Conservation (phyloP, 116 monocot species). For the Trichopus zeylanicus region DNA sequence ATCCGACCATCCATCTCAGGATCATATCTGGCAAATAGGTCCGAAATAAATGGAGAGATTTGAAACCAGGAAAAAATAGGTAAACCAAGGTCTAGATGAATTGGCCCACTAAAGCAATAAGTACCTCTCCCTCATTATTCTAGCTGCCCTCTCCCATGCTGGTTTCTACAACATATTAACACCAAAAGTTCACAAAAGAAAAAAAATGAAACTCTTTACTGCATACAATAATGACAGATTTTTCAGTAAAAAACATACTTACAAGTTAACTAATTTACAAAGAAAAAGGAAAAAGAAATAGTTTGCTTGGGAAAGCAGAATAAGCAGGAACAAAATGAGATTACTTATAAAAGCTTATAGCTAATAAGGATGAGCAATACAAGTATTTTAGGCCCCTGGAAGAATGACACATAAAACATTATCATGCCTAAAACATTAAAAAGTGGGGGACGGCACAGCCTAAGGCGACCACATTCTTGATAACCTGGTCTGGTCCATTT, state of each 20-base stretch:
- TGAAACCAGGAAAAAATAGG: no score
- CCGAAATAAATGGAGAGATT: not conserved
- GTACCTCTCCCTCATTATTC: constrained; percentile 76
- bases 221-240: not conserved
- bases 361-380: not conserved
- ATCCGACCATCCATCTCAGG: constrained; percentile 62
- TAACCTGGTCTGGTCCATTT: not conserved
- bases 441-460: no score
- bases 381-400: not conserved
- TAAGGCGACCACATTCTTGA: not conserved
- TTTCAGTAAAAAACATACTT: no score
- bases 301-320: no score
- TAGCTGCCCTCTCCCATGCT: constrained; percentile 89
- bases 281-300: no score
- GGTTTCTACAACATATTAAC: constrained; percentile 57
- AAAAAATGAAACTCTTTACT: not conserved
- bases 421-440: no score
- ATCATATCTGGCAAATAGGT: constrained; percentile 58
- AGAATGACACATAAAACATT: no score
- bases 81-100: not conserved
- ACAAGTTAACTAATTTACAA: no score
- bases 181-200: not conserved
- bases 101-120: not conserved
- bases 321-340: not conserved
- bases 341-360: not conserved